Evolutionary conservation across 1,284 basidiomycete species (phyloP), one percentile per base, ranked within the genome.

Genomic region (Pyrrhoderma noxium): DNA sequence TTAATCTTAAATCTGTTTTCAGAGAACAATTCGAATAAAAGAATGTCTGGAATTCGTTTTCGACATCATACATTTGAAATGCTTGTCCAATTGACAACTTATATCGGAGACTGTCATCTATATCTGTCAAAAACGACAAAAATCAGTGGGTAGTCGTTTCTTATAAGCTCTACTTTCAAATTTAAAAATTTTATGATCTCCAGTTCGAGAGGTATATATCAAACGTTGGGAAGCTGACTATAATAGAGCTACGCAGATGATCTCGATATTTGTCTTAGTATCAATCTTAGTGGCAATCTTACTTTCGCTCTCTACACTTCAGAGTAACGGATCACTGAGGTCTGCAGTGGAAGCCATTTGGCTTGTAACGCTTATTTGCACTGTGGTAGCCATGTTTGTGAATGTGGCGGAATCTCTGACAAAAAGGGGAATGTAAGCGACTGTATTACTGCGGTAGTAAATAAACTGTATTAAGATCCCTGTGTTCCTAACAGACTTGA

Each of bases 281-380:
- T 48, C 52, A 3, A 31, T 53, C 18, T 35, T 49, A n/a, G 40
- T 47, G n/a, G 46, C 52, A 19, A 38, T 45, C 16, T 42, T 53
- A 40, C 34, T 53, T 19, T 44, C 52, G 1, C n/a, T 43, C 19
- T 34, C 52, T 14, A 34, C 37, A 2, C 19, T 22, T 13, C 40
- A 43, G 41, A 18, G 13, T 8, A 8, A 23, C 9, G 43, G 46
- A 2, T 13, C 40, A 1, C 21, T 49, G 27, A 44, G 36, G n/a
- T 27, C 39, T 14, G 52, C 52, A 7, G 21, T 43, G 21, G 39
- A 42, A 21, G 52, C 40, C 3, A 36, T 53, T 18, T 53, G 52
- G 52, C 40, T 53, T 37, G 39, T 53, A 34, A 48, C 46, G 8
- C 31, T 53, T 34, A 18, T 42, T 13, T 48, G 16, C 19, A 42